Evolutionary conservation across 495 filamentous ascomycete species (phyloP).

Genomic region (Penicillium fimorum): DNA sequence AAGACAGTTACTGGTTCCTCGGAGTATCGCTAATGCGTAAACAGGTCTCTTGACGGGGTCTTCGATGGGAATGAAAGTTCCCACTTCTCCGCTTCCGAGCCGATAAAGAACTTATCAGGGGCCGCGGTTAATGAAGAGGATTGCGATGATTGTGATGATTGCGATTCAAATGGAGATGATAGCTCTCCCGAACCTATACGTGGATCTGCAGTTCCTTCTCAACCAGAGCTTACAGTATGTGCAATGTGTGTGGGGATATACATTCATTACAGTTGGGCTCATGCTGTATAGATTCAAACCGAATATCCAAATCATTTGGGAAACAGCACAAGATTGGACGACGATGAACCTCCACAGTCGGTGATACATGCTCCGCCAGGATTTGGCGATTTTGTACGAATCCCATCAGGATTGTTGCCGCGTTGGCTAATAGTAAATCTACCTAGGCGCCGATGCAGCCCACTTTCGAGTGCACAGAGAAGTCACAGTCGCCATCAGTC

Average conservation of each 20-base stretch:
- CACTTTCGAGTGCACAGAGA: slow-evolving; percentile 1
- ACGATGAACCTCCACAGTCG: slow-evolving; percentile 71
- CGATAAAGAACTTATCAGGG: neutral
- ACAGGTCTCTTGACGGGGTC: slow-evolving; percentile 8
- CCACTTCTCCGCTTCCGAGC: neutral
- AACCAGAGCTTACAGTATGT: slow-evolving; percentile 39
- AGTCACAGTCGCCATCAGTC: slow-evolving; percentile 6
- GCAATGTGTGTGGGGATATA: neutral
- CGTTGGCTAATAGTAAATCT: slow-evolving; percentile 1
- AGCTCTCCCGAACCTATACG: slow-evolving; percentile 9
- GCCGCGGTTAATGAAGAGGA: neutral
- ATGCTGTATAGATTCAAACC: slow-evolving; percentile 54
- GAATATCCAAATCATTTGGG: slow-evolving; percentile 54
- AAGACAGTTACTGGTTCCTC: slow-evolving; percentile 2
- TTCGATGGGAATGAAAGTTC: neutral
- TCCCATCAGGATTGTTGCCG: neutral
- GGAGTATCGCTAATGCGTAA: neutral
- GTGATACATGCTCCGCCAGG: slow-evolving; percentile 85
- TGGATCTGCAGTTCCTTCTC: slow-evolving; percentile 6
- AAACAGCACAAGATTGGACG: slow-evolving; percentile 54
- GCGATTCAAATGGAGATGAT: slow-evolving; percentile 1
- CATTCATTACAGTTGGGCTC: neutral
- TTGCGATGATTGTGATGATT: slow-evolving; percentile 1
- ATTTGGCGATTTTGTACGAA: slow-evolving; percentile 72
- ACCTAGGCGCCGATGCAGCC: slow-evolving; percentile 7